These are phyloP conservation scores for Ophiostoma piceae DNA, from an alignment of 2,329 filamentous ascomycete species.

Conservation along the genomic window DNA sequence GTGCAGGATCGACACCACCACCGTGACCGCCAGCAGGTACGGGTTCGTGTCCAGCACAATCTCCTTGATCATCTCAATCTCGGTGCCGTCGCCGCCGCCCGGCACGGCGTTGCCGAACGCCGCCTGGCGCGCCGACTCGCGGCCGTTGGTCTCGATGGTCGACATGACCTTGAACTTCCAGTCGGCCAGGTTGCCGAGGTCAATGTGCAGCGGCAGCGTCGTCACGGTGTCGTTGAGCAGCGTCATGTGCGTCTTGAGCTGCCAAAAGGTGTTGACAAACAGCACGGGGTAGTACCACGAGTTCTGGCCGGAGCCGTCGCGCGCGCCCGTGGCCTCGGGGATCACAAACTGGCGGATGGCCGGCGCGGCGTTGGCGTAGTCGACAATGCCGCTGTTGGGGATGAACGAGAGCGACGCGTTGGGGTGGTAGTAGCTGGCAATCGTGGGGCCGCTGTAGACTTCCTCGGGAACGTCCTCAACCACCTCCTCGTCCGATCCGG, in stretches of 20 bases:
- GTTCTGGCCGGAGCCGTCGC: constrained; percentile 79
- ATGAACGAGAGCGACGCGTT: constrained; percentile 89
- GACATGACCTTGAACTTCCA: constrained; percentile 90
- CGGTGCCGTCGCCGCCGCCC: constrained; percentile 79
- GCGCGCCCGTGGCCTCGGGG: constrained; percentile 72
- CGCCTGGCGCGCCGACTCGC: constrained; percentile 72
- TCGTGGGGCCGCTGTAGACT: constrained; percentile 51
- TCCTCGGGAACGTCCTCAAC: constrained; percentile 30
- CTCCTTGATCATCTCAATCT: constrained; percentile 97
- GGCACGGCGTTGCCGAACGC: constrained; percentile 67
- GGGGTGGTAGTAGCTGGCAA: constrained; percentile 87
- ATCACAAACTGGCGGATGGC: constrained; percentile 72
- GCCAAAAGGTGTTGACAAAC: constrained; percentile 96
- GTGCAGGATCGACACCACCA: constrained; percentile 78
- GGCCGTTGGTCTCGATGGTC: constrained; percentile 79
- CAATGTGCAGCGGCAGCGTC: constrained; percentile 73
- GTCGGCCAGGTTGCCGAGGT: constrained; percentile 71
- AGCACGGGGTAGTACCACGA: constrained; percentile 90
- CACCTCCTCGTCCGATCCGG: constrained; percentile 46
- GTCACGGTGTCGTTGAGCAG: constrained; percentile 85
- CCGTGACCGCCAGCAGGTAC: constrained; percentile 79
- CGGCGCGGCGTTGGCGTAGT: constrained; percentile 62
- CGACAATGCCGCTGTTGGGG: constrained; percentile 67
- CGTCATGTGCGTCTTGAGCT: constrained; percentile 85
- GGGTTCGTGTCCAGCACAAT: constrained; percentile 91